A percentile compares a stretch with the other conserved stretches of the same genome.
These are phyloP conservation scores for Corymbia citriodora DNA, from an alignment of 441 rosid genomes.

Conservation along the genomic window DNA sequence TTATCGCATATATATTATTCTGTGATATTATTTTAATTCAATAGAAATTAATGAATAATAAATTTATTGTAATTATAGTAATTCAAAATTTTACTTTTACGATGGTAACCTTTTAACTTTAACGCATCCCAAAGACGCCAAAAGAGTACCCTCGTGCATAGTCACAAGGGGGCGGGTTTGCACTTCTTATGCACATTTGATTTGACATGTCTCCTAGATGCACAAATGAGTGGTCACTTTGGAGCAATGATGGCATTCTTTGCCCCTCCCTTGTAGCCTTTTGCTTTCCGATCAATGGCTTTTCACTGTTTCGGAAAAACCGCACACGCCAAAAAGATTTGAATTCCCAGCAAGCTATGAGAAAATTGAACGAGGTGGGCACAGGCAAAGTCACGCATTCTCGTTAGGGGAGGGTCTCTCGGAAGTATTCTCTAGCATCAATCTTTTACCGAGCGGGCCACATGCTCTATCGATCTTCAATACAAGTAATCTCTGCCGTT, in stretches of 20 bases:
- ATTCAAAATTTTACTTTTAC: not conserved
- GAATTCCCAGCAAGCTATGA: not conserved
- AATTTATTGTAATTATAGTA: rapidly evolving
- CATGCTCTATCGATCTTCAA: not conserved
- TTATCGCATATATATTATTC: rapidly evolving
- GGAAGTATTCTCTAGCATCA: rapidly evolving
- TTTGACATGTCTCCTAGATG: not conserved
- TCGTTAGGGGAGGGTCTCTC: rapidly evolving
- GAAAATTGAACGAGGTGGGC: rapidly evolving
- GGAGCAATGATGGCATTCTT: not conserved
- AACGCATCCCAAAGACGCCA: not conserved
- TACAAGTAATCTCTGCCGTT: rapidly evolving
- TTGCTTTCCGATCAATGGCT: not conserved
- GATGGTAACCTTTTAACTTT: not conserved
- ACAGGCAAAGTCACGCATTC: rapidly evolving
- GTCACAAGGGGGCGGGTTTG: not conserved
- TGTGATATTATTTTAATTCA: too few relatives aligned
- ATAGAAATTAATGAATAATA: rapidly evolving
- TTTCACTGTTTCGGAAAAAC: not conserved
- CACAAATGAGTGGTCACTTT: not conserved
- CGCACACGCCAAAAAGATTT: not conserved
- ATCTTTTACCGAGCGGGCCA: not conserved
- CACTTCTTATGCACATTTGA: not conserved
- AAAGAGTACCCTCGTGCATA: not conserved
- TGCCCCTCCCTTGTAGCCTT: not conserved